These are phyloP conservation scores for Malassezia sympodialis DNA, from an alignment of 1,284 basidiomycete genomes.

Conservation along the genomic window DNA sequence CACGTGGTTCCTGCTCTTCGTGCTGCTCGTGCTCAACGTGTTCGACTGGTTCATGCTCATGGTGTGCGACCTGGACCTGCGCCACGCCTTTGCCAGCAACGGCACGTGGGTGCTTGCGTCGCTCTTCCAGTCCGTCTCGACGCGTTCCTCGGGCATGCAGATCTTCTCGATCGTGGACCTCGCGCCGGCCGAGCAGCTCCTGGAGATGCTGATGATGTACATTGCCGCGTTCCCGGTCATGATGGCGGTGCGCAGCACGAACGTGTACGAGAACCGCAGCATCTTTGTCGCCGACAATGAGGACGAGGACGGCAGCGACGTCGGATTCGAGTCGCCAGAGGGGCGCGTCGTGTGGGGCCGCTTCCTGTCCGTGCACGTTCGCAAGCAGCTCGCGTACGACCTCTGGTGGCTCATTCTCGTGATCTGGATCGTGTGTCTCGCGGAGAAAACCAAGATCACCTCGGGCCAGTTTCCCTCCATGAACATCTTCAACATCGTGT, in stretches of 20 bases:
- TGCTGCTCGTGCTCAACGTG: constrained; percentile 60
- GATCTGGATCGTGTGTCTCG: constrained; percentile 47
- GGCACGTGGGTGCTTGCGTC: constrained; percentile 52
- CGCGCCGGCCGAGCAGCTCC: constrained; percentile 73
- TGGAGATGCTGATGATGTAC: constrained; percentile 63
- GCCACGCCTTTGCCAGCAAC: constrained; percentile 49
- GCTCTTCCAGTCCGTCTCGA: constrained; percentile 54
- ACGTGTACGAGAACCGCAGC: constrained; percentile 79
- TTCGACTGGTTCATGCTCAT: constrained; percentile 77
- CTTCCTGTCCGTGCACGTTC: constrained; percentile 68
- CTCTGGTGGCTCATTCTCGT: constrained; percentile 47
- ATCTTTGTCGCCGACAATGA: constrained; percentile 34
- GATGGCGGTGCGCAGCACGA: constrained; percentile 81
- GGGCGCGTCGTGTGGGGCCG: constrained; percentile 57
- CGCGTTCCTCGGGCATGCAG: constrained; percentile 77
- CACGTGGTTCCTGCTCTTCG: constrained; percentile 75
- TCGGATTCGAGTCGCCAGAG: background rate
- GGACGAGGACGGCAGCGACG: constrained; percentile 9
- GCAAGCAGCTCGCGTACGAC: constrained; percentile 71
- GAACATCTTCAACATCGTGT: constrained; percentile 55
- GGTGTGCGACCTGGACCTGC: constrained; percentile 58
- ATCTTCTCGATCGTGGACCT: constrained; percentile 63
- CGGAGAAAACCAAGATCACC: constrained; percentile 39
- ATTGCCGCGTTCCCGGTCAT: constrained; percentile 53
- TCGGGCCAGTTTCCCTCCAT: constrained; percentile 36